phyloP scores from a whole-genome alignment of 805 yeast species.

The Schwanniomyces pseudopolymorphus region DNA sequence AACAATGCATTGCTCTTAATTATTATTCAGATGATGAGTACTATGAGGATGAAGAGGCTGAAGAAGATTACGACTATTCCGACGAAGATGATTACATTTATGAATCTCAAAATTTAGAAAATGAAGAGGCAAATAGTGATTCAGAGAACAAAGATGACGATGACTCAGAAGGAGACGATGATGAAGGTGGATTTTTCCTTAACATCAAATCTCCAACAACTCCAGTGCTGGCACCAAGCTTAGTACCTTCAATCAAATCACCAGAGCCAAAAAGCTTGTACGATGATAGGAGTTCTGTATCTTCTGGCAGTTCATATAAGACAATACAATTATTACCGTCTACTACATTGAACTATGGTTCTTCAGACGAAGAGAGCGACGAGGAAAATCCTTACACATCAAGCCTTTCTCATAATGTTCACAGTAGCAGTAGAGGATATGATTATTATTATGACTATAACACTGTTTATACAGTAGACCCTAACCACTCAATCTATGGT shows the following conservation, averaged over 20 bases:
- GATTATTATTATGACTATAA: conserved; percentile 81
- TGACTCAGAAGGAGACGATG: conserved; percentile 42
- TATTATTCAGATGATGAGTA: conserved; percentile 24
- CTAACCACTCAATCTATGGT: conserved; percentile 40
- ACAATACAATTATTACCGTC: conserved; percentile 84
- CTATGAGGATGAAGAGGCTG: conserved; percentile 34
- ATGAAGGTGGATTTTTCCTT: conserved; percentile 68
- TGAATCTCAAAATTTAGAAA: conserved; percentile 4
- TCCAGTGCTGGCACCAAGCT: conserved; percentile 24
- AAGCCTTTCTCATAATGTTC: conserved; percentile 70
- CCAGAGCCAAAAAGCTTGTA: conserved; percentile 9
- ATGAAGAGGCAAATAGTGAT: conserved; percentile 16
- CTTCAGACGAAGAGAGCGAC: conserved; percentile 61
- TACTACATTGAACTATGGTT: conserved; percentile 77
- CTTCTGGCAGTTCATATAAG: conserved; percentile 32
- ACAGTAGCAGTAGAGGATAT: conserved; percentile 62
- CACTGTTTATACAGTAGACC: conserved; percentile 63
- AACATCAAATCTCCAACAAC: conserved; percentile 48
- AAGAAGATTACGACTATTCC: conserved; percentile 24
- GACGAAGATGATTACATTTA: conserved; percentile 26
- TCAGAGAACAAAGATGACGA: conserved; percentile 23
- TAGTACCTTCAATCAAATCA: conserved; percentile 20
- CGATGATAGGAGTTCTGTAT: conserved; percentile 29
- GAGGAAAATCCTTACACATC: conserved; percentile 52
- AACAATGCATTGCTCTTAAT: conserved; percentile 84